A percentile compares a stretch with the other conserved stretches of the same genome.
These are phyloP conservation scores for Alternaria burnsii DNA, from an alignment of 2,329 filamentous ascomycete genomes.

Conservation along the genomic window DNA sequence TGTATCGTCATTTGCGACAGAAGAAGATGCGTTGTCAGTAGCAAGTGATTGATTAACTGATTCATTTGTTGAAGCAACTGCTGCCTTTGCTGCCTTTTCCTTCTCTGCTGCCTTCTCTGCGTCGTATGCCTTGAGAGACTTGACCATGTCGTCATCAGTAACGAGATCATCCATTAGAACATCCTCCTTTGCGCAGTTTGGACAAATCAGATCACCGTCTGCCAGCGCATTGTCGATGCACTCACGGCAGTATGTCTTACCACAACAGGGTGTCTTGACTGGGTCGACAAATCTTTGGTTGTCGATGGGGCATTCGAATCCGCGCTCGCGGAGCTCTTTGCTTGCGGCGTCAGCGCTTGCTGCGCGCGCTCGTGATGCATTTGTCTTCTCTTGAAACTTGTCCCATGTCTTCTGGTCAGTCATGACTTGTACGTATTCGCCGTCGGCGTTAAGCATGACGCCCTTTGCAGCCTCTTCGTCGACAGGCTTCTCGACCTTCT, in stretches of 20 bases:
- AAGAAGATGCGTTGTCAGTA: conserved; percentile 23
- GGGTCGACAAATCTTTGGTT: conserved; percentile 98
- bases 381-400: conserved; percentile 93
- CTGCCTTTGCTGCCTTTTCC: conserved; percentile 50
- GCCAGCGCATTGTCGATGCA: conserved; percentile 99
- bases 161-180: conserved; percentile 89
- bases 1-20: conserved; percentile 35
- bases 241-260: conserved; percentile 98
- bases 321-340: conserved; percentile 87
- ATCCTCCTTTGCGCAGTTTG: conserved; percentile 87
- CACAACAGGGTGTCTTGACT: conserved; percentile 98
- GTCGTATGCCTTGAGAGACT: conserved; percentile 80
- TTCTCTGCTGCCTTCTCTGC: conserved; percentile 56
- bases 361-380: conserved; percentile 82
- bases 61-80: conserved; percentile 34
- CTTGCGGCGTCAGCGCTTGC: conserved; percentile 79
- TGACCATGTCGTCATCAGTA: conserved; percentile 76
- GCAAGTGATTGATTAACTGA: conserved; percentile 23
- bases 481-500: conserved; percentile 91
- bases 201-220: conserved; percentile 97
- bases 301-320: conserved; percentile 93
- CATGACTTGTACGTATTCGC: conserved; percentile 95
- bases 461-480: conserved; percentile 86
- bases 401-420: conserved; percentile 97
- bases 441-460: conserved; percentile 97